Base-by-base conservation (phyloP, 352 stramenopile genomes). In the Phytophthora tentaculata region DNA sequence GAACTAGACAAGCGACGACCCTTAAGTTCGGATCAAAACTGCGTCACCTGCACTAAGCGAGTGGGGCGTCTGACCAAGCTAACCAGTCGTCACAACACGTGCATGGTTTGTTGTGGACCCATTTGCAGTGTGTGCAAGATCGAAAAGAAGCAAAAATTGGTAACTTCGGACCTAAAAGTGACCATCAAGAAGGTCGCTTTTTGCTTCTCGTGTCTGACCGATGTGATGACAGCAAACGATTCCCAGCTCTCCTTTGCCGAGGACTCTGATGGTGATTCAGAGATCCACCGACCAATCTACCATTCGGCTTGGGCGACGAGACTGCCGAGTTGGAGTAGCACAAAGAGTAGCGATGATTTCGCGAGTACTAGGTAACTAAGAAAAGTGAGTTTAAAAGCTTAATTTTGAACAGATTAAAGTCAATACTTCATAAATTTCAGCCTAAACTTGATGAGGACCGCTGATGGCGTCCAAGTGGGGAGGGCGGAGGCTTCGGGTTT, bases 71-170 rank as follows among this genome's bases (percentile, higher is more conserved):
- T 75, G 0, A 43, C 37, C 4, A 67, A 65, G 19, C 49, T 76
- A n/a, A n/a, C 55, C 3, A 65, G 50, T 32, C 32, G 45, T 16
- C 51, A 68, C 20, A 72, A 37, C 19, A 57, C 56, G 17, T 77
- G 76, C 29, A 63, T 64, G 23, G 41, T 77, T 44, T 83, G 73
- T 24, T 47, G 62, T 16, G 58, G 54, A 12, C 50, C 41, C 3
- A 50, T 83, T 28, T 83, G 75, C 50, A 71, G 47, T 7, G 37
- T 65, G 9, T 83, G 75, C 52, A 65, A 65, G 23, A 60, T 77
- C 16, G 55, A 70, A 20, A 76, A 73, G 29, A 76, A 73, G 52
- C 23, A 77, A 24, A 76, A 65, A 22, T 47, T 77, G 28, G 56
- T 66, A 43, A 41, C 61, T 13, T 32, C 37, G 13, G 63, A 73